Conservation (phyloP, 1,139 yeast genomes). For the Magnusiomyces suaveolens region DNA sequence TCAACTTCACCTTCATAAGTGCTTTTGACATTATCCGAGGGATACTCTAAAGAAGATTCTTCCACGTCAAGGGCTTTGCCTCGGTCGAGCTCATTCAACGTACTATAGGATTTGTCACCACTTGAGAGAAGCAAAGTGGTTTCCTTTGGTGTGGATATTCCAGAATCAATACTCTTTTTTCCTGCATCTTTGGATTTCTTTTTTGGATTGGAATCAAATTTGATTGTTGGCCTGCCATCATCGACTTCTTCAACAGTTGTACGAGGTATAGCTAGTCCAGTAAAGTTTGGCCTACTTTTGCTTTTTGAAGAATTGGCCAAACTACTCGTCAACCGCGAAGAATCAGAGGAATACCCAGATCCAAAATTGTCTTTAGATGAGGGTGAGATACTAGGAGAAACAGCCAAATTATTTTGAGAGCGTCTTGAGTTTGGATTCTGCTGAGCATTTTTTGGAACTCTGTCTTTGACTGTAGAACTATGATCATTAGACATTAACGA, state of each 20-base stretch:
- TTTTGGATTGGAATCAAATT: conserved; percentile 33
- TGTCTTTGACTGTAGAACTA: not conserved
- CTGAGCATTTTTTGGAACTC: conserved; percentile 1
- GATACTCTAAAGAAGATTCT: not conserved
- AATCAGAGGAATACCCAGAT: no score
- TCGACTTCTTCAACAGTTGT: conserved; percentile 64
- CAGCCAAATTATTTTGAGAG: no score
- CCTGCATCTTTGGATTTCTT: not conserved
- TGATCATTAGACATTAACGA: not conserved
- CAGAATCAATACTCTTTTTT: not conserved
- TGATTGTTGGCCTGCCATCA: conserved; percentile 42
- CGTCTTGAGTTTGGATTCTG: no score
- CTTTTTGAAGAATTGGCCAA: conserved; percentile 11
- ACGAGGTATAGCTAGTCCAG: conserved; percentile 69
- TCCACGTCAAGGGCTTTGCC: not conserved
- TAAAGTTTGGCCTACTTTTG: conserved; percentile 49
- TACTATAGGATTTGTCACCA: not conserved
- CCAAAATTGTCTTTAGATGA: no score
- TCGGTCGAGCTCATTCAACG: not conserved
- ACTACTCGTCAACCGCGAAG: no score
- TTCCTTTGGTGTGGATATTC: not conserved
- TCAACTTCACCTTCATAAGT: conserved; percentile 17
- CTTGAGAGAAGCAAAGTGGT: not conserved
- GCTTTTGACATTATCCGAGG: conserved; percentile 18
- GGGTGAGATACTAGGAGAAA: no score